Evolutionary conservation across 306 rosid genomes (phyloP).

Genomic region (Mimosa bimucronata): DNA sequence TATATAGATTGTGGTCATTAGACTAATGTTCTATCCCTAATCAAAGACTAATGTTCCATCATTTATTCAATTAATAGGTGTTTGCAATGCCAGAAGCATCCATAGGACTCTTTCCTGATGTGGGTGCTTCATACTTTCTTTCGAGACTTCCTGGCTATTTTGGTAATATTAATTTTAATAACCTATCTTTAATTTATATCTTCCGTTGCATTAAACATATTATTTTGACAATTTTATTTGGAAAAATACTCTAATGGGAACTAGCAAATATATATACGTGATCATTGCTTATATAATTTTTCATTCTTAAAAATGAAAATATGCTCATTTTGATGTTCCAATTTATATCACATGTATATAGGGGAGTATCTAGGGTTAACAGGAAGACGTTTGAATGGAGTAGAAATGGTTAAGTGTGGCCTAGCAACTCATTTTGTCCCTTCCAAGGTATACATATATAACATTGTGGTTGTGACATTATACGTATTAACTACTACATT

Average conservation of each 20-base stretch:
- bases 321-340: background rate
- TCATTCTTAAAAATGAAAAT: no score
- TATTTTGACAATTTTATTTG: background rate
- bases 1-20: background rate
- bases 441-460: background rate
- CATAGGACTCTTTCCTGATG: constrained; percentile 38
- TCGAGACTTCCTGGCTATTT: constrained; percentile 41
- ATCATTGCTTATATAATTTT: no score
- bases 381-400: constrained; percentile 1
- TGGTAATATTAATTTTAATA: constrained; percentile 16
- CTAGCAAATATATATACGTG: background rate
- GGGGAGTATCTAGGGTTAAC: constrained; percentile 13
- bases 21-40: background rate
- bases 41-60: background rate
- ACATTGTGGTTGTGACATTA: background rate
- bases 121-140: constrained; percentile 41
- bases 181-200: background rate
- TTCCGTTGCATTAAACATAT: background rate
- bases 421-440: constrained; percentile 22
- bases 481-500: background rate
- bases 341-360: background rate
- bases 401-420: constrained; percentile 10
- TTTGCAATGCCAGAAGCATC: constrained; percentile 45
- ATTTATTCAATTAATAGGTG: constrained; percentile 13
- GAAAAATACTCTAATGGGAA: background rate